Percentiles rank a stretch among this genome's conserved stretches.
phyloP scores from a whole-genome alignment of 495 filamentous ascomycete genomes.

The Xylaria flabelliformis region DNA sequence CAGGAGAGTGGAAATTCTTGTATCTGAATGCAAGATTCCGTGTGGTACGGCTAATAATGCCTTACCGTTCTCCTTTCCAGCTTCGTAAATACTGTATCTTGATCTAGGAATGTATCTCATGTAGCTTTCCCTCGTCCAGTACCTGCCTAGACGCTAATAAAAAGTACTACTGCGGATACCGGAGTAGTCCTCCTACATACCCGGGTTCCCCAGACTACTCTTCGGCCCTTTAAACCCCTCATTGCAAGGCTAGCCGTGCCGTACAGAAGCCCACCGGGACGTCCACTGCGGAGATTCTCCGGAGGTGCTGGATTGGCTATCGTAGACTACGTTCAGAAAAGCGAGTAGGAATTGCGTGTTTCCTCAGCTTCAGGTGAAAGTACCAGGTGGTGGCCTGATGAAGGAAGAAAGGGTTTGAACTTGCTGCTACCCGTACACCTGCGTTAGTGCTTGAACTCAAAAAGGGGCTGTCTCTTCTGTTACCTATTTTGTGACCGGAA shows the following conservation, averaged over 20 bases:
- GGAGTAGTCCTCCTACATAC: background rate
- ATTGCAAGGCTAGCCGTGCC: background rate
- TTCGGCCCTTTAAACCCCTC: constrained; percentile 3
- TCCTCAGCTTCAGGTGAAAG: background rate
- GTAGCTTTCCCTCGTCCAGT: background rate
- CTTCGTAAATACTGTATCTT: background rate
- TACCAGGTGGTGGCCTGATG: background rate
- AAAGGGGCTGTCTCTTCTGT: background rate
- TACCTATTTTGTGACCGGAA: background rate
- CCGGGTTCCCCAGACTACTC: constrained; percentile 8
- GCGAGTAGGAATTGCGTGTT: background rate
- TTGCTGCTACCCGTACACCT: background rate
- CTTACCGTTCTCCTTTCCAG: background rate
- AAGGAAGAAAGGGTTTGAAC: background rate
- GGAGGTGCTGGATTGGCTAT: background rate
- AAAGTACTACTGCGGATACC: background rate
- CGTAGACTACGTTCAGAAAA: background rate
- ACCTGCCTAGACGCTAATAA: background rate
- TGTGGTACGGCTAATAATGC: background rate
- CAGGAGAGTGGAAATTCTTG: background rate
- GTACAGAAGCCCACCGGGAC: background rate
- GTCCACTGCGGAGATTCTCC: background rate
- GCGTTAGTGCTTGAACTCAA: background rate
- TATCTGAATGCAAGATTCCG: background rate
- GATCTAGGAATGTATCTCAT: background rate